Percentiles rank a stretch among this genome's conserved stretches.
These are phyloP conservation scores for Colletotrichum orbiculare DNA, from an alignment of 2,329 filamentous ascomycete species.

Conservation along the genomic window DNA sequence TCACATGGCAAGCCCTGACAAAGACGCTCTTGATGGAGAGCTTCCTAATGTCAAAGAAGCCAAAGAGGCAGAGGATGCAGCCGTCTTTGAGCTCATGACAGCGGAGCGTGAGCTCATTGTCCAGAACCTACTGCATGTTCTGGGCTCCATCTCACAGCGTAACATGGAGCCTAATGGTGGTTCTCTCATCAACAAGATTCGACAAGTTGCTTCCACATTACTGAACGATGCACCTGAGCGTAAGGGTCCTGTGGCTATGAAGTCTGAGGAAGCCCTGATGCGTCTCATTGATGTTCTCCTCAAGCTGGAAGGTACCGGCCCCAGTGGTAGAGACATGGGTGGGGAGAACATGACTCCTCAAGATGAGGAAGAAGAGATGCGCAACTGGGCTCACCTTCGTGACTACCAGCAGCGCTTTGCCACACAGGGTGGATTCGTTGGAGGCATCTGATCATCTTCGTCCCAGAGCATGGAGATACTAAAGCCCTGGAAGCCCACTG, in stretches of 20 bases:
- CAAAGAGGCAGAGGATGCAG: conserved; percentile 56
- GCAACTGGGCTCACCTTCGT: conserved; percentile 81
- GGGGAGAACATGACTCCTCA: conserved; percentile 58
- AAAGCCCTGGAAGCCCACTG: no score
- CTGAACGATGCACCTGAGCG: conserved; percentile 68
- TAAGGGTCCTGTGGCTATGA: conserved; percentile 62
- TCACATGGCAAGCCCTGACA: conserved; percentile 60
- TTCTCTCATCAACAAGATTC: conserved; percentile 84
- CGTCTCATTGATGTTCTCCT: conserved; percentile 80
- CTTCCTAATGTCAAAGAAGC: conserved; percentile 51
- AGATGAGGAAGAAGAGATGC: conserved; percentile 80
- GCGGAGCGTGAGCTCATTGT: conserved; percentile 85
- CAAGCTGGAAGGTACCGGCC: conserved; percentile 75
- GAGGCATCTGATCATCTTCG: conserved; percentile 23
- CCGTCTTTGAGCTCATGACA: conserved; percentile 73
- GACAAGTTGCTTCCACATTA: conserved; percentile 83
- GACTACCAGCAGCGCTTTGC: conserved; percentile 82
- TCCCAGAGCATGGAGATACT: no score
- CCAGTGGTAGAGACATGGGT: conserved; percentile 39
- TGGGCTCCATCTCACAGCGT: conserved; percentile 82
- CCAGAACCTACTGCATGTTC: conserved; percentile 78
- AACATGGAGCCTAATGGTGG: conserved; percentile 81
- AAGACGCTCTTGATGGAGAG: conserved; percentile 47
- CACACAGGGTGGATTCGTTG: conserved; percentile 68
- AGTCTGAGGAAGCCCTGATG: conserved; percentile 76